These are phyloP conservation scores for Paracoccidioides brasiliensis DNA, from an alignment of 2,329 filamentous ascomycete species.

Conservation along the genomic window DNA sequence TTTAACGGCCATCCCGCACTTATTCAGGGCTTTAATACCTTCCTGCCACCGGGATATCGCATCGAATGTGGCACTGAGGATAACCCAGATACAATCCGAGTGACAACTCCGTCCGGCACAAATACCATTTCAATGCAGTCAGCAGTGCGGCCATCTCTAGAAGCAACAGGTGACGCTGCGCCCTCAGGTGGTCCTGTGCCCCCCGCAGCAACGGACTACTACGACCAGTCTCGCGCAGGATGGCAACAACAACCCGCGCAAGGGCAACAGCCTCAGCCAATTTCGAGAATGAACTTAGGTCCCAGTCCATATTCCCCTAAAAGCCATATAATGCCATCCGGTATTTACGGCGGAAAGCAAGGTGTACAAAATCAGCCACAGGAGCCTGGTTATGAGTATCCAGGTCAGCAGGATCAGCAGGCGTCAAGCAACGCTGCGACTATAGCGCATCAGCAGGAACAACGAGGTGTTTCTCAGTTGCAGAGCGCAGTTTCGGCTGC, in stretches of 20 bases:
- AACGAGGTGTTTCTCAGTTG: constrained; percentile 52
- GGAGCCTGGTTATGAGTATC: constrained; percentile 32
- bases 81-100: constrained; percentile 88
- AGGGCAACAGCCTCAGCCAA: constrained; percentile 16
- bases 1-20: constrained; percentile 92
- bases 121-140: constrained; percentile 74
- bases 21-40: constrained; percentile 97
- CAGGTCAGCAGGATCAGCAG: constrained; percentile 33
- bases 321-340: constrained; percentile 23
- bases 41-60: constrained; percentile 84
- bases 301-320: constrained; percentile 30
- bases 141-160: constrained; percentile 25
- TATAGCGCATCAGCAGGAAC: constrained; percentile 48
- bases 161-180: constrained; percentile 20
- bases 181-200: constrained; percentile 20
- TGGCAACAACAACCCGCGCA: constrained; percentile 28
- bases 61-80: constrained; percentile 93
- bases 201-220: constrained; percentile 27
- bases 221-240: constrained; percentile 26
- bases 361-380: constrained; percentile 27
- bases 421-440: constrained; percentile 33
- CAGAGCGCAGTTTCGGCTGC: constrained; percentile 53
- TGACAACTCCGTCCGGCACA: constrained; percentile 96
- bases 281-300: background rate
- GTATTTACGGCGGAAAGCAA: constrained; percentile 26